Conservation (phyloP, 495 filamentous ascomycete species). For the Penicillium ochrochloron region DNA sequence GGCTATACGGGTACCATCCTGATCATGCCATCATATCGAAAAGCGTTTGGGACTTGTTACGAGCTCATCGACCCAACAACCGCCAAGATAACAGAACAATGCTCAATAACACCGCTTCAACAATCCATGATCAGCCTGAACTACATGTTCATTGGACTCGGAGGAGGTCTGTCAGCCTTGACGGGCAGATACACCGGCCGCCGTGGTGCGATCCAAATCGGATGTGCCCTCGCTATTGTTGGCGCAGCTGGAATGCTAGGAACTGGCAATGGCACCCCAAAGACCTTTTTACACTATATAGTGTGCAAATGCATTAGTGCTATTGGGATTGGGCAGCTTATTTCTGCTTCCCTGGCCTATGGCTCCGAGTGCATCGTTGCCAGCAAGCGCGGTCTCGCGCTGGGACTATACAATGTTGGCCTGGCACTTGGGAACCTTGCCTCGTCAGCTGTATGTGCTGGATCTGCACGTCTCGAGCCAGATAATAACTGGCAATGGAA, state of each 20-base stretch:
- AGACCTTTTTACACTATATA: conserved; percentile 36
- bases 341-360: conserved; percentile 27
- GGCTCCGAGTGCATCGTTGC: conserved; percentile 38
- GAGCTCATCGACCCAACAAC: conserved; percentile 23
- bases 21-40: conserved; percentile 35
- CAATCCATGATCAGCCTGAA: conserved; percentile 38
- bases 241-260: conserved; percentile 35
- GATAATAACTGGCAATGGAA: conserved; percentile 39
- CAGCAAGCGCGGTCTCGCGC: conserved; percentile 30
- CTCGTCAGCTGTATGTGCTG: conserved; percentile 33
- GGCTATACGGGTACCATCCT: conserved; percentile 32
- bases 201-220: conserved; percentile 28
- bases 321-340: conserved; percentile 33
- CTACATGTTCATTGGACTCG: conserved; percentile 34
- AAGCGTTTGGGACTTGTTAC: conserved; percentile 31
- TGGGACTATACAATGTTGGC: conserved; percentile 37
- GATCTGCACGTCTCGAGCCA: conserved; percentile 27
- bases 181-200: conserved; percentile 30
- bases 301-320: conserved; percentile 38
- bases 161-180: conserved; percentile 30
- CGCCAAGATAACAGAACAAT: conserved; percentile 13
- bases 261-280: conserved; percentile 22
- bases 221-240: conserved; percentile 26
- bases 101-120: conserved; percentile 31
- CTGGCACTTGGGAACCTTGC: conserved; percentile 34